phyloP scores from a whole-genome alignment of 176 grass and related monocot species.

The Bothriochloa decipiens region DNA sequence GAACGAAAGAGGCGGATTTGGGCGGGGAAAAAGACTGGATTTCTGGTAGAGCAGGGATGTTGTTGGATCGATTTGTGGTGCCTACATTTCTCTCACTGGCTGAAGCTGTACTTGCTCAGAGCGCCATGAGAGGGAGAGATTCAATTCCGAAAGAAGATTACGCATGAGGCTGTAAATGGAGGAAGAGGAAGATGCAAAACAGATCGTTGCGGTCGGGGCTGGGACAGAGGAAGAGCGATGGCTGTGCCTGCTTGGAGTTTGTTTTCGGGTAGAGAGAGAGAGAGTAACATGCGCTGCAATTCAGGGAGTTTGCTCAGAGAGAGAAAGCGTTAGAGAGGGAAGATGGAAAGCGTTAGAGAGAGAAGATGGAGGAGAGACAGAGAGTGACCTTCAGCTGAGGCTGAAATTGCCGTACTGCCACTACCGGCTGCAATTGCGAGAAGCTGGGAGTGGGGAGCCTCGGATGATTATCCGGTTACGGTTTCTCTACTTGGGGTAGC shows the following conservation, averaged over 20 bases:
- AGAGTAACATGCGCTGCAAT: slow-evolving; percentile 19
- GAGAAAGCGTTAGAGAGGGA: background rate
- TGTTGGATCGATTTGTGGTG: background rate
- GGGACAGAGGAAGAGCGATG: background rate
- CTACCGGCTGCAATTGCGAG: background rate
- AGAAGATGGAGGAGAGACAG: background rate
- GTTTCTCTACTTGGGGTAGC: slow-evolving; percentile 19
- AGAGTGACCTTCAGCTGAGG: background rate
- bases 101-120: background rate
- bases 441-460: background rate
- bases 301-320: background rate
- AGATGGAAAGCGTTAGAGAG: background rate
- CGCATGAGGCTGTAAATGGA: background rate
- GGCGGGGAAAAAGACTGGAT: background rate
- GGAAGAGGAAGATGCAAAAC: background rate
- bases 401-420: slow-evolving; percentile 37
- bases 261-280: background rate
- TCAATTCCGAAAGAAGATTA: slow-evolving; percentile 21
- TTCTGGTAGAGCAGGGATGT: slow-evolving; percentile 3
- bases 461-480: slow-evolving; percentile 2
- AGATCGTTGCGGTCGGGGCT: background rate
- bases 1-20: background rate
- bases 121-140: background rate
- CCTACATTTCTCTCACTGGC: slow-evolving; percentile 46
- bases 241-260: slow-evolving; percentile 1